A percentile compares a stretch with the other conserved stretches of the same genome.
phyloP scores from a whole-genome alignment of 192 early-diverging fungal species.

The Coemansia sp. region DNA sequence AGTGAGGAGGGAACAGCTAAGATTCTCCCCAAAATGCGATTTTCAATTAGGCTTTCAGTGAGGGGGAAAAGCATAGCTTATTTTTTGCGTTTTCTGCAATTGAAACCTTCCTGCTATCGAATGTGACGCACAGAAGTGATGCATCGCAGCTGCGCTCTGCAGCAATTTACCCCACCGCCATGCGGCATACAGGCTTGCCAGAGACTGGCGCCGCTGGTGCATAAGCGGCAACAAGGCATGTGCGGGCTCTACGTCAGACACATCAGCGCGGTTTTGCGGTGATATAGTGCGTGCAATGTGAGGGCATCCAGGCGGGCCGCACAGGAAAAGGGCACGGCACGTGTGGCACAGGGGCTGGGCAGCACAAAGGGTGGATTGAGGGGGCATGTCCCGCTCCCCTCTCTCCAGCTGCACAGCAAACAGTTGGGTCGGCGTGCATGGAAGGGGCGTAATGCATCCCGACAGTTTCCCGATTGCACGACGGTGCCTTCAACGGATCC shows the following conservation, averaged over 20 bases:
- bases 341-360: no score
- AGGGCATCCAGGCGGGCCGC: no score
- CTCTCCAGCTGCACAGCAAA: slow-evolving; percentile 1
- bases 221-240: neutral
- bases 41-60: slow-evolving; percentile 1
- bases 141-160: slow-evolving; percentile 13
- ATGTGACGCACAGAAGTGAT: slow-evolving; percentile 1
- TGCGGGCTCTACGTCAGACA: slow-evolving; percentile 1
- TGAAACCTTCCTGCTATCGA: slow-evolving; percentile 1
- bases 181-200: slow-evolving; percentile 3
- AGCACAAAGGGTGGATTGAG: no score
- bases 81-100: no score
- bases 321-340: no score
- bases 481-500: neutral
- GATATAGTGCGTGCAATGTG: no score
- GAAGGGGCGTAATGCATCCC: neutral
- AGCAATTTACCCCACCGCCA: slow-evolving; percentile 18
- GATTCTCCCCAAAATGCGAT: slow-evolving; percentile 3
- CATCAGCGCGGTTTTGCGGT: no score
- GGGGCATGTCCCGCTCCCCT: neutral
- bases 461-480: slow-evolving; percentile 1
- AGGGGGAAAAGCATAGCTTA: no score
- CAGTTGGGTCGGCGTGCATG: slow-evolving; percentile 4
- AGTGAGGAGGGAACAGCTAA: no score
- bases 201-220: slow-evolving; percentile 1